These are phyloP conservation scores for Entomortierella lignicola DNA, from an alignment of 192 early-diverging fungal genomes.

Conservation along the genomic window DNA sequence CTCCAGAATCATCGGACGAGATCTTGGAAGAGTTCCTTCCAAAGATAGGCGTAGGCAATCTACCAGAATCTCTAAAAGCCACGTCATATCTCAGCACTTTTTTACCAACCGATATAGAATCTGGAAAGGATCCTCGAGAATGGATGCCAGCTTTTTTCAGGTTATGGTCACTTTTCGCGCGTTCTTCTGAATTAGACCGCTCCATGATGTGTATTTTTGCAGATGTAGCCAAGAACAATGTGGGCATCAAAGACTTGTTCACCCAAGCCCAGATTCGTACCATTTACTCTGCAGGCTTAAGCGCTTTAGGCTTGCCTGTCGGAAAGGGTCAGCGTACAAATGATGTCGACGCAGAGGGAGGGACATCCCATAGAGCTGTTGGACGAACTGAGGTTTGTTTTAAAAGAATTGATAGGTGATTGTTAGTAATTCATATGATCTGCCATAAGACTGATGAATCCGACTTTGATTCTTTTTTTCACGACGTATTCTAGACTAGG, in stretches of 20 bases:
- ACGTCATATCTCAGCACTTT: constrained; percentile 75
- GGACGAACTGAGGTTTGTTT: constrained; percentile 49
- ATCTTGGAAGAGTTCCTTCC: constrained; percentile 87
- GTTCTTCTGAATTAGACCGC: constrained; percentile 69
- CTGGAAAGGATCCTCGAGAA: constrained; percentile 56
- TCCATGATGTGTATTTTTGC: constrained; percentile 80
- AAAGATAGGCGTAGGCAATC: constrained; percentile 74
- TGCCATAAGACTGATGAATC: no score
- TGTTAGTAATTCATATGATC: no score
- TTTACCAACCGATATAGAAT: constrained; percentile 66
- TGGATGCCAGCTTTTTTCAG: constrained; percentile 89
- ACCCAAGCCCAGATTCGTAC: constrained; percentile 68
- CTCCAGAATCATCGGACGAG: constrained; percentile 69
- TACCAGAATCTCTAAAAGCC: constrained; percentile 65
- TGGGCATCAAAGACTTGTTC: constrained; percentile 62
- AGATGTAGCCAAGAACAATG: constrained; percentile 69
- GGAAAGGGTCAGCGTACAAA: constrained; percentile 61
- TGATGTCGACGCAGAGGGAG: constrained; percentile 59
- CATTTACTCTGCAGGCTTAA: constrained; percentile 64
- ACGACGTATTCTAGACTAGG: constrained; percentile 23
- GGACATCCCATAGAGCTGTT: constrained; percentile 55
- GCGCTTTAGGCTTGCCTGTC: constrained; percentile 66
- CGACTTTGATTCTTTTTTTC: no score
- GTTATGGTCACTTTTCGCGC: constrained; percentile 81
- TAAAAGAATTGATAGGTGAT: no score